A percentile compares a stretch with the other conserved stretches of the same genome.
These are phyloP conservation scores for Alternaria ethzedia DNA, from an alignment of 2,329 filamentous ascomycete genomes.

Conservation along the genomic window DNA sequence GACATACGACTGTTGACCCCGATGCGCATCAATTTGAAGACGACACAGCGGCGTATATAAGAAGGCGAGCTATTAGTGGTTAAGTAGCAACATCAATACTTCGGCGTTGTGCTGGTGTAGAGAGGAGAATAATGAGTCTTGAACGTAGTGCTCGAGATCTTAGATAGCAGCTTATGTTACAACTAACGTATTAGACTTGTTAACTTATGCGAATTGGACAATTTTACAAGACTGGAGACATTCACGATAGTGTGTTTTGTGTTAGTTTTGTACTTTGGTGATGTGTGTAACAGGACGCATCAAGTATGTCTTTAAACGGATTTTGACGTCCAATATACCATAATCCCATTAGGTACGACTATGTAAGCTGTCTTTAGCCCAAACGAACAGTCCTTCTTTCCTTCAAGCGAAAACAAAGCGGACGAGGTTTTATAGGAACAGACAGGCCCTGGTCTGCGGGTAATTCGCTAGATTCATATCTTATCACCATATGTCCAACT, in stretches of 20 bases:
- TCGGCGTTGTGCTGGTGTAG: too few relatives aligned
- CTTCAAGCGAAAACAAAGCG: neutral
- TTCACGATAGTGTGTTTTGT: neutral
- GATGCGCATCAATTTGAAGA: neutral
- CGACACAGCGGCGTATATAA: rapidly evolving
- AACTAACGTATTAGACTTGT: neutral
- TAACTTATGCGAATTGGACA: neutral
- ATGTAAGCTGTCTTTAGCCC: neutral
- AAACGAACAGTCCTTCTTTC: neutral
- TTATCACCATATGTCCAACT: neutral
- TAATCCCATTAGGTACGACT: rapidly evolving
- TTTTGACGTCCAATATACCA: rapidly evolving
- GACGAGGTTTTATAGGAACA: neutral
- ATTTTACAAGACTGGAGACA: rapidly evolving
- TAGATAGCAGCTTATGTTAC: rapidly evolving
- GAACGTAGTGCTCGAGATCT: neutral
- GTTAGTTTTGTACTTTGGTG: too few relatives aligned
- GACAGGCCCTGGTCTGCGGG: rapidly evolving
- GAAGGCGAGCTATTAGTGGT: neutral
- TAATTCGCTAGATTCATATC: rapidly evolving
- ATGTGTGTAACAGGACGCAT: neutral
- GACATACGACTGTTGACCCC: neutral
- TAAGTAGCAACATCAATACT: neutral
- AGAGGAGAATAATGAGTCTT: too few relatives aligned
- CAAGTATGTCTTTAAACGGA: neutral